Percentiles rank a stretch among this genome's conserved stretches.
These are phyloP conservation scores for Psilocybe subaeruginosa DNA, from an alignment of 768 basidiomycete species.

Conservation along the genomic window DNA sequence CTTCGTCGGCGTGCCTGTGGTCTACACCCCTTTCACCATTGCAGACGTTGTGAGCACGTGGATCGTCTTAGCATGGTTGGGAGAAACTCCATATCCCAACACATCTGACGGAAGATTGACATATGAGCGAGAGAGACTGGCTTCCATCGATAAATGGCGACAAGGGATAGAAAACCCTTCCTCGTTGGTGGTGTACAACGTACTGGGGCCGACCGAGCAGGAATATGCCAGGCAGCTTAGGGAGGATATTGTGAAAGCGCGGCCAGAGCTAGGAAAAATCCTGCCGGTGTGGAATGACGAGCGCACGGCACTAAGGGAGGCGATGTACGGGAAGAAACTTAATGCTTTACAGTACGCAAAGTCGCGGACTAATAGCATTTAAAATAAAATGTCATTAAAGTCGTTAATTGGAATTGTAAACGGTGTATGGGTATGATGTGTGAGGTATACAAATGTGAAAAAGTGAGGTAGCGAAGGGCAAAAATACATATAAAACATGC, in stretches of 20 bases:
- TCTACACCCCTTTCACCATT: conserved; percentile 50
- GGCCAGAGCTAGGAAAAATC: conserved; percentile 29
- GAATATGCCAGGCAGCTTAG: conserved; percentile 37
- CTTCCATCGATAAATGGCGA: conserved; percentile 22
- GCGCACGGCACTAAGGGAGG: conserved; percentile 31
- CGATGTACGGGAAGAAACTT: conserved; percentile 38
- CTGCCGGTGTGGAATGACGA: conserved; percentile 41
- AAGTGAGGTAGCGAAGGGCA: no score
- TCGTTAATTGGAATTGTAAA: no score
- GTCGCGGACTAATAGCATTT: not conserved
- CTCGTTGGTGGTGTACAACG: conserved; percentile 38
- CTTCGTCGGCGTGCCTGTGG: conserved; percentile 45
- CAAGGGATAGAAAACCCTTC: conserved; percentile 29
- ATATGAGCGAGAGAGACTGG: conserved; percentile 42
- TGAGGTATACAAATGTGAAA: no score
- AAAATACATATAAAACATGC: no score
- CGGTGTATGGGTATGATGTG: no score
- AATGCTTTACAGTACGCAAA: conserved; percentile 30
- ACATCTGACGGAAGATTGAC: conserved; percentile 34
- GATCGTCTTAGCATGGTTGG: conserved; percentile 45
- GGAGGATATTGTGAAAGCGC: conserved; percentile 33
- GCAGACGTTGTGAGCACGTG: conserved; percentile 53
- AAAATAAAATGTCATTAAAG: no score
- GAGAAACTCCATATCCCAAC: conserved; percentile 34
- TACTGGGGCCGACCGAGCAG: conserved; percentile 36